Base-by-base conservation (phyloP, 2,329 filamentous ascomycete genomes). In the Pseudomassariella vexata region DNA sequence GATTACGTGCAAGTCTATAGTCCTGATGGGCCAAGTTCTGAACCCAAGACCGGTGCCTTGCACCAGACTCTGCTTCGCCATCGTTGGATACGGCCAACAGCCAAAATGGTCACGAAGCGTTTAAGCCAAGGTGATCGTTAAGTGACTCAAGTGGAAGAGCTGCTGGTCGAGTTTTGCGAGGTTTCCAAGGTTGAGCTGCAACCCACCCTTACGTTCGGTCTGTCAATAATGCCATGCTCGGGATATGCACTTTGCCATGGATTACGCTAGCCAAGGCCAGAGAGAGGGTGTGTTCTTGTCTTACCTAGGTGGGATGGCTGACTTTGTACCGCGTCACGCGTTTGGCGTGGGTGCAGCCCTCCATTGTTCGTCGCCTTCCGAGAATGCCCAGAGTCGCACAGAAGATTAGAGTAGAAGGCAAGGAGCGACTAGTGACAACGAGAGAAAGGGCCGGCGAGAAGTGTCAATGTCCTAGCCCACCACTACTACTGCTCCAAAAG, bases 291-390 rank as follows among this genome's bases (percentile, higher is more conserved):
- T 44, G 35, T 53, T 47, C 35, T 36, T 54, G 52, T 53, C 52
- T 54, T 48, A 49, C 48, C 48, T 48, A 50, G 48, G 45, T 45
- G 43, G 50, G 46, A 47, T 53, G 48, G 46, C 46, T 53, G 50
- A 53, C 49, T 47, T 45, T 40, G n/a, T 44, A 37, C 42, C 41
- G 44, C 48, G 50, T 55, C 52, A 55, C 50, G 50, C 46, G 52
- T 48, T 45, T 32, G 24, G 36, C 26, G 24, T 34, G 42, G 42
- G 38, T 46, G 39, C 46, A 40, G 46, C 49, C 48, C 48, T 34
- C 48, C 46, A 40, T 40, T 16, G 14, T 18, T 29, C 25, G 21
- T 46, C 41, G 44, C 38, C 37, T 40, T 44, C 44, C 30, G 41
- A 37, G 38, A 48, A 45, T 30, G 37, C 32, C 49, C 42, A 41